These are phyloP conservation scores for Corinectria fuckeliana DNA, from an alignment of 2,329 filamentous ascomycete genomes.

Conservation along the genomic window DNA sequence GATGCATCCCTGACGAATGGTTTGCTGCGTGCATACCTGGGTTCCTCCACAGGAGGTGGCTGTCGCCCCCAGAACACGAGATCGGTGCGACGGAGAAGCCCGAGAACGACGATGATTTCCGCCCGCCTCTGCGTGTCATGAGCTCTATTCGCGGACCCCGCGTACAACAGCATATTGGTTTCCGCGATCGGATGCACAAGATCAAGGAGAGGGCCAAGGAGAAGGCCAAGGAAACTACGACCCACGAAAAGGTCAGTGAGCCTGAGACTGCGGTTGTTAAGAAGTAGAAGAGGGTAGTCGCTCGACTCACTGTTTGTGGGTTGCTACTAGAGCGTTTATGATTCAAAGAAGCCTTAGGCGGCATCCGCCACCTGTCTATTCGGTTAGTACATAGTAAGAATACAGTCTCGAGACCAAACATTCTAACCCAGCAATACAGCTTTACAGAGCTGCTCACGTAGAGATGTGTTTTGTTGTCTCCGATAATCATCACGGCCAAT, in stretches of 20 bases:
- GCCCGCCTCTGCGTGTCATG: slow-evolving; percentile 38
- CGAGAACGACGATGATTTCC: slow-evolving; percentile 33
- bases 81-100: slow-evolving; percentile 19
- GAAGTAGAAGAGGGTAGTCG: slow-evolving; percentile 6
- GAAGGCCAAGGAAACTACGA: slow-evolving; percentile 11
- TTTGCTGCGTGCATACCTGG: slow-evolving; percentile 37
- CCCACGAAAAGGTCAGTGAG: slow-evolving; percentile 4
- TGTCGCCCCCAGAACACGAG: slow-evolving; percentile 28
- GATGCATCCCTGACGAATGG: slow-evolving; percentile 73
- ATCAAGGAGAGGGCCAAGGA: slow-evolving; percentile 38
- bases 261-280: slow-evolving; percentile 16
- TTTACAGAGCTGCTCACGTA: not conserved
- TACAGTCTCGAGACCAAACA: too few relatives aligned
- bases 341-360: not conserved
- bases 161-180: slow-evolving; percentile 41
- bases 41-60: slow-evolving; percentile 39
- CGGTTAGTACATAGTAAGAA: not conserved
- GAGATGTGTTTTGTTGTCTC: too few relatives aligned
- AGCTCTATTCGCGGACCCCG: slow-evolving; percentile 41
- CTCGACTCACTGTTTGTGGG: not conserved
- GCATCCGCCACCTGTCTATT: not conserved
- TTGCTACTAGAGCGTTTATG: not conserved
- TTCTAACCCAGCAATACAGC: too few relatives aligned
- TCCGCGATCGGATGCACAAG: slow-evolving; percentile 38
- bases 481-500: not conserved